Evolutionary conservation across 306 rosid species (phyloP), one percentile per base, ranked within the genome.

Genomic region (Corylus heterophylla): DNA sequence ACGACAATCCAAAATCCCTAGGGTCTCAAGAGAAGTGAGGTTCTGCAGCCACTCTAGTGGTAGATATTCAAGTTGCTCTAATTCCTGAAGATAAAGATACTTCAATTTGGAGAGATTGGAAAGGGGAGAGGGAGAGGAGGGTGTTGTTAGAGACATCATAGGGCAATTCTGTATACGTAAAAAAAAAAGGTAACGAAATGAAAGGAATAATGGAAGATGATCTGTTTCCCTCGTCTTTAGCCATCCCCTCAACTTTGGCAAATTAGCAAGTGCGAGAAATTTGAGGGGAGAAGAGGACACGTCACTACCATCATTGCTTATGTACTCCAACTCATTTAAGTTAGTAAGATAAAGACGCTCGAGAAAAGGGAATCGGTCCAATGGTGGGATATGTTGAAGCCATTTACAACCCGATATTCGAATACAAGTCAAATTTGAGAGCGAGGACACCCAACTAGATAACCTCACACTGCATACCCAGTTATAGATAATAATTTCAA

Each of bases 201-300:
- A 31, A 31, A 2, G 2, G 35, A 31, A 31, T 18, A 2, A 16
- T 5, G 11, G 25, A 10, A 18, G 14, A 9, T 11, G 13, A 2
- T 49, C 16, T 49, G 42, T 5, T 39, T 20, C 6, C 25, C 12
- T 22, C 50, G 10, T 74, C 49, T 72, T 48, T 59, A 52, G 3
- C 86, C 86, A 83, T 44, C 35, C 86, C 83, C 56, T 74, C 1
- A 83, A 76, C n/a, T n/a, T 44, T 0, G 8, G 69, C 86, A 83
- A 2, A 0, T 0, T 0, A 0, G 0, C 1, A 83, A 39, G 42
- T 5, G 6, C 0, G 42, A 39, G 42, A 39, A 4, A 0, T 39
- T 59, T 62, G 39, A 78, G 39, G 69, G 83, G 74, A 5, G 80
- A 39, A 83, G 59, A 78, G 73, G 76, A 77, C 66, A 14, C 58